These are phyloP conservation scores for Podospora australis DNA, from an alignment of 495 filamentous ascomycete genomes.

Conservation along the genomic window DNA sequence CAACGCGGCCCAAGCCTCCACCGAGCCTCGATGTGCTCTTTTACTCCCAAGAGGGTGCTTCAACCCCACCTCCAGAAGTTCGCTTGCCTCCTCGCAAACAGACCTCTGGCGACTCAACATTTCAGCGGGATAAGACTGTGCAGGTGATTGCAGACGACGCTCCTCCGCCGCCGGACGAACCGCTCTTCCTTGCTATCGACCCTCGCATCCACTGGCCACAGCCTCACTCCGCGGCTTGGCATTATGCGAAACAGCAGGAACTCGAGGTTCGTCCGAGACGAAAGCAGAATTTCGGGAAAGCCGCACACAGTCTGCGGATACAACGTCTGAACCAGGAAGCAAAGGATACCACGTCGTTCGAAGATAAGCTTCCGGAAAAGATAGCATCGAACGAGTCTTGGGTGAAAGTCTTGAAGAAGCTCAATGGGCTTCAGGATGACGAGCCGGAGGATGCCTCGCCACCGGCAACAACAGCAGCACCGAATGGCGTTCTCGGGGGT, in stretches of 20 bases:
- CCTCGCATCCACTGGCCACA: conserved; percentile 38
- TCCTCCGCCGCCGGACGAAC: conserved; percentile 21
- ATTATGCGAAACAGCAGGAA: conserved; percentile 34
- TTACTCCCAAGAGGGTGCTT: conserved; percentile 12
- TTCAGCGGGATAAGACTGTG: no score
- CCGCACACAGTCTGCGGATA: conserved; percentile 26
- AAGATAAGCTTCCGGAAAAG: conserved; percentile 24
- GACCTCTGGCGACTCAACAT: no score
- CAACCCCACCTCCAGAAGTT: conserved; percentile 9
- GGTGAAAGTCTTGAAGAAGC: conserved; percentile 15
- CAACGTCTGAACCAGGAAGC: conserved; percentile 20
- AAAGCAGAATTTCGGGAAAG: conserved; percentile 38
- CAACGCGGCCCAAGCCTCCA: no score
- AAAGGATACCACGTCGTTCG: conserved; percentile 9
- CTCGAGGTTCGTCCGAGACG: conserved; percentile 34
- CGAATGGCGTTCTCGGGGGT: not conserved
- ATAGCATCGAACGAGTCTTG: conserved; percentile 23
- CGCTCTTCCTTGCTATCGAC: conserved; percentile 30
- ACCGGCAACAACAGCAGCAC: not conserved
- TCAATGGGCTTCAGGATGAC: conserved; percentile 6
- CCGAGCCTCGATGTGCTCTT: conserved; percentile 11
- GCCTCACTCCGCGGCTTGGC: conserved; percentile 32
- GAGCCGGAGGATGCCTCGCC: not conserved
- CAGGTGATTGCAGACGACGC: no score
- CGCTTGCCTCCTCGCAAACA: no score